phyloP scores from a whole-genome alignment of 2,329 filamentous ascomycete species.

The Ascochyta koolunga region DNA sequence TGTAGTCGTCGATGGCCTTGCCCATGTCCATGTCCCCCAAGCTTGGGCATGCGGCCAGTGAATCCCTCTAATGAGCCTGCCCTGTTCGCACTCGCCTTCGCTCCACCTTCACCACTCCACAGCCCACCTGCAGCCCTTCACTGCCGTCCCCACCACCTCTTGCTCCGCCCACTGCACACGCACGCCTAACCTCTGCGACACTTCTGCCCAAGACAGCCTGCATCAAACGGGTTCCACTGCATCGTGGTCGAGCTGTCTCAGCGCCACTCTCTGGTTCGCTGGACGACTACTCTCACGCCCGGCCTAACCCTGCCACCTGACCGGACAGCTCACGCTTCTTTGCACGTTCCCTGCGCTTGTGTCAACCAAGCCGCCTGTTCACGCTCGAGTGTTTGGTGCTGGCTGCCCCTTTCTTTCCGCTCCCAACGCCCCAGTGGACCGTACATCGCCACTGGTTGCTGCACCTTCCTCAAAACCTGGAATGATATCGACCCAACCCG shows the following conservation, averaged over 20 bases:
- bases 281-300: not conserved
- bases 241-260: not conserved
- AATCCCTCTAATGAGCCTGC: slow-evolving; percentile 5
- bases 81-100: not conserved
- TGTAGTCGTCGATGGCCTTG: not conserved
- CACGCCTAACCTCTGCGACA: slow-evolving; percentile 21
- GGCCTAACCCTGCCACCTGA: slow-evolving; percentile 8
- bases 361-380: not conserved
- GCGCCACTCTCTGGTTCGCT: slow-evolving; percentile 1
- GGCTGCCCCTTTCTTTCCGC: slow-evolving; percentile 4
- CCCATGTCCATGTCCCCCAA: slow-evolving; percentile 3
- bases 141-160: not conserved
- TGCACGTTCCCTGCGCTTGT: not conserved
- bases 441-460: slow-evolving; percentile 4
- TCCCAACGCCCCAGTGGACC: not conserved
- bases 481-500: not conserved
- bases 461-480: slow-evolving; percentile 9
- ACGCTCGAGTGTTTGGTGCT: not conserved
- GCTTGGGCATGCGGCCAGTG: not conserved
- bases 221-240: slow-evolving; percentile 3
- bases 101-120: slow-evolving; percentile 3
- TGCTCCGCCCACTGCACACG: slow-evolving; percentile 4
- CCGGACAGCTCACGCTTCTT: slow-evolving; percentile 1
- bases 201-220: slow-evolving; percentile 8
- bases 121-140: not conserved